Percentiles rank a stretch among this genome's conserved stretches.
These are phyloP conservation scores for Diutina siamensis DNA, from an alignment of 1,139 yeast genomes.

Conservation along the genomic window DNA sequence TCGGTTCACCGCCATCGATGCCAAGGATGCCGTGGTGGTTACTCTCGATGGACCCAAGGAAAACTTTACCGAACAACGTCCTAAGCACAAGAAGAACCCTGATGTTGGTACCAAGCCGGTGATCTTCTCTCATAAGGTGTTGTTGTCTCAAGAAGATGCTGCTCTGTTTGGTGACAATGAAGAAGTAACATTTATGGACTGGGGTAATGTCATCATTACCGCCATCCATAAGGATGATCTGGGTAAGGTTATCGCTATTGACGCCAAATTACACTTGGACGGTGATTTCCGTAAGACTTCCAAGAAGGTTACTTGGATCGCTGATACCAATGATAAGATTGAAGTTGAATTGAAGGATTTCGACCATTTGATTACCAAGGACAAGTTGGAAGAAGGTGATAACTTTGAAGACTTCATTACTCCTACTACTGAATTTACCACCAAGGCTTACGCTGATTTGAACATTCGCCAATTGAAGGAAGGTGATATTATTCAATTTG, in stretches of 20 bases:
- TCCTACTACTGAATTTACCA: conserved; percentile 75
- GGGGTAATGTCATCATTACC: conserved; percentile 90
- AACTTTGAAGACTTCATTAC: conserved; percentile 89
- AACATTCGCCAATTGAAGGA: conserved; percentile 66
- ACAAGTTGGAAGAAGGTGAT: conserved; percentile 91
- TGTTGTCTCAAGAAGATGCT: conserved; percentile 90
- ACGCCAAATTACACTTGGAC: conserved; percentile 78
- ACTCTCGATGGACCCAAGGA: conserved; percentile 62
- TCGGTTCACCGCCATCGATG: conserved; percentile 74
- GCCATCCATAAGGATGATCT: conserved; percentile 41
- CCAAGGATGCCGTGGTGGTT: conserved; percentile 51
- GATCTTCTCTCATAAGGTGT: conserved; percentile 46
- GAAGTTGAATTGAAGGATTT: conserved; percentile 79
- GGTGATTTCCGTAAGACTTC: conserved; percentile 97
- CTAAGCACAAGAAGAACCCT: conserved; percentile 93
- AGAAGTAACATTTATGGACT: conserved; percentile 95
- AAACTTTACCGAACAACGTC: conserved; percentile 57
- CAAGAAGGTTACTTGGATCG: conserved; percentile 93
- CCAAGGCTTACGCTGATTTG: conserved; percentile 69
- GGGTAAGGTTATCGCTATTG: conserved; percentile 45
- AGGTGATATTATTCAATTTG: conserved; percentile 88
- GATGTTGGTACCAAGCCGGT: conserved; percentile 82
- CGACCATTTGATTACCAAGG: conserved; percentile 92
- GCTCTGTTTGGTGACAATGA: conserved; percentile 57
- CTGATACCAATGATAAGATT: conserved; percentile 62